Conservation (phyloP, 2,329 filamentous ascomycete species). For the Neophaeococcomyces mojaviensis region DNA sequence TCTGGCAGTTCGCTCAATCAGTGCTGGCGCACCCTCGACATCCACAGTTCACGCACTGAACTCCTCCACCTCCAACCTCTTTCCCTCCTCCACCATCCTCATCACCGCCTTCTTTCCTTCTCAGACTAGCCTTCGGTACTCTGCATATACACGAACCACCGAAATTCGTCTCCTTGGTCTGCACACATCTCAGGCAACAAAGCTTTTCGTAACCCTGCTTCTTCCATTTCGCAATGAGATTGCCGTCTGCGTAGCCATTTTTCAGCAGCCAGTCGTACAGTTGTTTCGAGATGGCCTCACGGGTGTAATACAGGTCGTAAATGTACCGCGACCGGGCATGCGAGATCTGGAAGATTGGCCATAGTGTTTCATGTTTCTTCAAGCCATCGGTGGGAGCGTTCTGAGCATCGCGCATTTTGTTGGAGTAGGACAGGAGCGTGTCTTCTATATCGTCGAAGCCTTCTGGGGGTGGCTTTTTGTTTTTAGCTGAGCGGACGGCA, state of each 20-base stretch:
- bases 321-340: slow-evolving; percentile 77
- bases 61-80: slow-evolving; percentile 34
- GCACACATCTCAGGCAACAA: slow-evolving; percentile 90
- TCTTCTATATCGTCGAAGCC: slow-evolving; percentile 64
- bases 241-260: slow-evolving; percentile 90
- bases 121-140: slow-evolving; percentile 80
- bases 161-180: slow-evolving; percentile 99
- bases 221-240: slow-evolving; percentile 99
- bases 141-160: slow-evolving; percentile 95
- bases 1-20: slow-evolving; percentile 46
- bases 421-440: slow-evolving; percentile 58
- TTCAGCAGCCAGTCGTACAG: slow-evolving; percentile 96
- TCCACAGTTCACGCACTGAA: slow-evolving; percentile 92
- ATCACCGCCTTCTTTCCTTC: slow-evolving; percentile 62
- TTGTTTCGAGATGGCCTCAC: slow-evolving; percentile 85
- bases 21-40: slow-evolving; percentile 84
- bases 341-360: slow-evolving; percentile 96
- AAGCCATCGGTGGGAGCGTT: slow-evolving; percentile 72
- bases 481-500: slow-evolving; percentile 48
- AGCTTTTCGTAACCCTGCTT: slow-evolving; percentile 99
- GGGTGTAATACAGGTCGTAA: slow-evolving; percentile 96
- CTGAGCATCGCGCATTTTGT: slow-evolving; percentile 72
- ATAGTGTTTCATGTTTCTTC: slow-evolving; percentile 85
- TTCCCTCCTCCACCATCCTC: slow-evolving; percentile 9
- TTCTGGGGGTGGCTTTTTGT: slow-evolving; percentile 55